Percentiles rank a stretch among this genome's conserved stretches.
phyloP scores from a whole-genome alignment of 768 basidiomycete genomes.

The Scleroderma citrinum region DNA sequence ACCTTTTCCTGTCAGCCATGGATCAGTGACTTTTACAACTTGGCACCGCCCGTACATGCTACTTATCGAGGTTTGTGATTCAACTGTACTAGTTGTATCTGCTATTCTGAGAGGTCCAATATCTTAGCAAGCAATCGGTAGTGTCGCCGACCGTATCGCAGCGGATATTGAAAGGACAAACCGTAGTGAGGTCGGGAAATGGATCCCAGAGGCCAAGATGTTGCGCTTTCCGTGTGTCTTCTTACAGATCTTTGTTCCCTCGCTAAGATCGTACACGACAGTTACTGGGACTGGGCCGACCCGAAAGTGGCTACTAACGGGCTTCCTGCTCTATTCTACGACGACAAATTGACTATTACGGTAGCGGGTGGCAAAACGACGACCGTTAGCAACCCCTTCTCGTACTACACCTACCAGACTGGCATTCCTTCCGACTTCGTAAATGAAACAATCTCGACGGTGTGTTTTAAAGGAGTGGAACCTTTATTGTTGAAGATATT shows the following conservation, averaged over 20 bases:
- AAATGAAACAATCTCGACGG: conserved; percentile 4
- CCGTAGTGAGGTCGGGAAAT: conserved; percentile 13
- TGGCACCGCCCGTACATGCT: conserved; percentile 26
- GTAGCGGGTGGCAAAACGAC: conserved; percentile 2
- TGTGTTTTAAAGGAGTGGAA: neutral
- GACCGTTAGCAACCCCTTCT: conserved; percentile 15
- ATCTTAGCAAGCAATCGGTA: conserved; percentile 24
- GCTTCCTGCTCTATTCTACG: conserved; percentile 16
- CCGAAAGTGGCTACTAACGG: conserved; percentile 17
- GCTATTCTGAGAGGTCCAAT: neutral
- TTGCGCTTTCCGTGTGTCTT: conserved; percentile 23
- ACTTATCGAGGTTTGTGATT: conserved; percentile 19
- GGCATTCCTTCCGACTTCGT: conserved; percentile 17
- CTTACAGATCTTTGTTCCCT: neutral
- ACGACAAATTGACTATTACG: conserved; percentile 8
- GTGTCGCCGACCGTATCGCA: conserved; percentile 19
- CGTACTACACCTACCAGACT: conserved; percentile 9
- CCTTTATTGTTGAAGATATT: neutral
- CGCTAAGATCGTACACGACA: conserved; percentile 3
- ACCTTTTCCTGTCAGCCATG: conserved; percentile 10
- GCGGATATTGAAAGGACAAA: conserved; percentile 18
- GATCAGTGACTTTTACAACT: conserved; percentile 16
- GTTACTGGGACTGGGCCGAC: conserved; percentile 28
- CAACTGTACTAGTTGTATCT: neutral
- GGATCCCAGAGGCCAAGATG: conserved; percentile 16